Conservation (phyloP, 1,284 basidiomycete genomes). For the Leccinum angustisporum region DNA sequence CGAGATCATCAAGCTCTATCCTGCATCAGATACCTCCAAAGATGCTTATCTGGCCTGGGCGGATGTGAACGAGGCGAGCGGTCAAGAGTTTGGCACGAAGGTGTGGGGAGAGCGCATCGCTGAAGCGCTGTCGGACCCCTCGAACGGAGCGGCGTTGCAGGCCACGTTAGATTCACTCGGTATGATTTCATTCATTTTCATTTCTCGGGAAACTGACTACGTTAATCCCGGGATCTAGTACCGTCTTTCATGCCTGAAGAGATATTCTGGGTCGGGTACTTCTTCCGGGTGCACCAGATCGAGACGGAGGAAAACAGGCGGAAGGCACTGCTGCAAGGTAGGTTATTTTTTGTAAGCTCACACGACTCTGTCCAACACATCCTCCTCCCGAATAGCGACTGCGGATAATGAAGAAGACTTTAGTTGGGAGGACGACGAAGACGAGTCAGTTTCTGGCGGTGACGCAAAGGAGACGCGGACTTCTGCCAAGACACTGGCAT, state of each 20-base stretch:
- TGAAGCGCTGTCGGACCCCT: constrained; percentile 47
- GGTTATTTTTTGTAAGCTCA: constrained; percentile 13
- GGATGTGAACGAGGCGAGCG: constrained; percentile 45
- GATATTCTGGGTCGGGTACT: constrained; percentile 88
- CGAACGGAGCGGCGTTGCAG: constrained; percentile 59
- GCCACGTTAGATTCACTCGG: constrained; percentile 61
- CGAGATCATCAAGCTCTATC: constrained; percentile 75
- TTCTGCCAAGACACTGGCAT: constrained; percentile 14
- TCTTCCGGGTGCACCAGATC: constrained; percentile 89
- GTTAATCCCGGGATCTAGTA: constrained; percentile 46
- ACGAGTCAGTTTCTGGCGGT: constrained; percentile 40
- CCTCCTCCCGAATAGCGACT: constrained; percentile 39
- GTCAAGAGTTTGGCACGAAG: constrained; percentile 56
- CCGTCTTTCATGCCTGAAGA: constrained; percentile 67
- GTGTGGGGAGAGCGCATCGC: constrained; percentile 56
- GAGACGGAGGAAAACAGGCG: constrained; percentile 80
- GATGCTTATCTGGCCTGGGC: constrained; percentile 67
- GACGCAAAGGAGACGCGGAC: constrained; percentile 10
- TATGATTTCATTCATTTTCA: constrained; percentile 36
- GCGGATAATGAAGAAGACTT: constrained; percentile 72
- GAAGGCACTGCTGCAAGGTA: constrained; percentile 79
- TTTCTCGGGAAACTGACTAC: background rate
- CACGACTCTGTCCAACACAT: constrained; percentile 12
- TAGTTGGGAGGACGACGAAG: constrained; percentile 80
- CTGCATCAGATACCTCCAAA: constrained; percentile 59